phyloP scores from a whole-genome alignment of 192 early-diverging fungal genomes.

The Podila verticillata region DNA sequence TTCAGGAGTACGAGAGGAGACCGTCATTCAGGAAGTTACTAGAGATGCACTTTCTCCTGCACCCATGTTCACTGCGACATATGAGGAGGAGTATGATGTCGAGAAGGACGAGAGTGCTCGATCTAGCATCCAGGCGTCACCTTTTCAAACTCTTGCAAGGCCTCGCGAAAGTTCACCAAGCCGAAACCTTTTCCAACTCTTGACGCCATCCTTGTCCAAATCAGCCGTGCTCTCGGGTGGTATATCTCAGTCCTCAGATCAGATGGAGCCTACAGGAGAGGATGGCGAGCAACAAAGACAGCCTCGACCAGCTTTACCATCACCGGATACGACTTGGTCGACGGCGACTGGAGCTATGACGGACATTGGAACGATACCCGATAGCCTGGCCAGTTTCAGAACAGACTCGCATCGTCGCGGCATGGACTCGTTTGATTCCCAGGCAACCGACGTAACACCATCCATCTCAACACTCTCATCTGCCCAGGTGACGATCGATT shows the following conservation, averaged over 20 bases:
- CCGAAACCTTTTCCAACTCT: neutral
- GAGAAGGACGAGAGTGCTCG: slow-evolving; percentile 32
- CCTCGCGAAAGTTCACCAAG: neutral
- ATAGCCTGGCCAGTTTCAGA: slow-evolving; percentile 2
- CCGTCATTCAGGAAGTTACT: too few species aligned
- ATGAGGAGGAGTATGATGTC: slow-evolving; percentile 34
- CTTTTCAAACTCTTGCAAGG: neutral
- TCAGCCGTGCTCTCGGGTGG: neutral
- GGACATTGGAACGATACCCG: slow-evolving; percentile 17
- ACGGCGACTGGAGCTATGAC: slow-evolving; percentile 8
- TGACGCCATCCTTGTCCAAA: slow-evolving; percentile 1
- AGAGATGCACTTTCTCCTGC: neutral
- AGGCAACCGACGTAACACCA: slow-evolving; percentile 6
- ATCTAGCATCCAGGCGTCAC: slow-evolving; percentile 8
- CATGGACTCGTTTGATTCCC: slow-evolving; percentile 18
- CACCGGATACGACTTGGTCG: slow-evolving; percentile 20
- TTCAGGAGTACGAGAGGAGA: too few species aligned
- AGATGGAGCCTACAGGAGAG: neutral
- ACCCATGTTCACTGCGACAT: slow-evolving; percentile 21
- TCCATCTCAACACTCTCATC: slow-evolving; percentile 24
- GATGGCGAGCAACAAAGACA: neutral
- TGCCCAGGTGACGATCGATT: slow-evolving; percentile 10
- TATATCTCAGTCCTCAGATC: neutral
- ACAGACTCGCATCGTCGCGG: slow-evolving; percentile 6
- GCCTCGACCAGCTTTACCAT: neutral